Evolutionary conservation across 805 yeast species (phyloP), one percentile per base, ranked within the genome.

Genomic region (Wickerhamiella qilinensis): DNA sequence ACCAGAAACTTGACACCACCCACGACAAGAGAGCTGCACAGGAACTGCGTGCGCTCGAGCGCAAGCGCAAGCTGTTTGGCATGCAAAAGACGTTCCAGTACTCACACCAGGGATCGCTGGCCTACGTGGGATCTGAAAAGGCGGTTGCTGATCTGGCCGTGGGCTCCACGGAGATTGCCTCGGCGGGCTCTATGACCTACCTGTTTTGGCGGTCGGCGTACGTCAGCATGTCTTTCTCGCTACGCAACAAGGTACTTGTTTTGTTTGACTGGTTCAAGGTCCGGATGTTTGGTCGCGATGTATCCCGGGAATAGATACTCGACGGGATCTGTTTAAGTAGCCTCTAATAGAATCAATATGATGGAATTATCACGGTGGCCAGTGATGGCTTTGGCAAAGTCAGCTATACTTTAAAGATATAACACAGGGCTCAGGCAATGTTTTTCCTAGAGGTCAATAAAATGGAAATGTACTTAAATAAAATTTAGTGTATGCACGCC

Each of bases 141-240:
- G 97, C 97, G 37, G 85, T 86, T 52, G 96, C 96, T 33, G 96
- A 86, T 57, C 65, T 88, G 52, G 71, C 76, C 20, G 64, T 66
- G 49, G 60, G 59, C n/a, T 79, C 84, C 73, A 74, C 79, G 41
- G 77, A 78, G 54, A 71, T 81, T 52, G 73, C 85, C 25, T 65
- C 83, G 36, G 88, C 93, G 45, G 96, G 96, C 54, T 68, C 78
- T 37, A 64, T 82, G 58, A 83, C 96, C 29, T 85, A 79, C 68
- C 67, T 83, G 58, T 81, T 86, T 71, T 86, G 97, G 97, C 78
- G 93, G 64, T 72, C 83, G 22, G 94, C 94, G 22, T 88, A 88
- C 62, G 74, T 88, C 47, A 74, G 82, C 57, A 86, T 88, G 96
- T 76, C 88, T 60, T 72, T 88, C 58, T 76, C 93, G 44, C 73